Evolutionary conservation across 129 eudicot genomes (phyloP).

Genomic region (Centella asiatica): DNA sequence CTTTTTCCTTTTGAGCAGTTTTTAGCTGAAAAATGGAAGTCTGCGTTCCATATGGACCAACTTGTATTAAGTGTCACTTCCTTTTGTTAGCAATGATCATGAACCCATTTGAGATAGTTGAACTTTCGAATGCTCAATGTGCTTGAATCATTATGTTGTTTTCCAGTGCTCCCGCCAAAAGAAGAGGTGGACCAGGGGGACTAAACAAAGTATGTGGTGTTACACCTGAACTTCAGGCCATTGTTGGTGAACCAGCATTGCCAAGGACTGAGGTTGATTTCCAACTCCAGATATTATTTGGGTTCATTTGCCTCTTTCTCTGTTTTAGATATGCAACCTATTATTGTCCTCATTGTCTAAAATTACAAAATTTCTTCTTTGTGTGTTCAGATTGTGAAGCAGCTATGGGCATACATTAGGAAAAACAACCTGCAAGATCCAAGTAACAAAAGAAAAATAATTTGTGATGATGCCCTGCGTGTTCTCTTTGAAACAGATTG

Average conservation of each 20-base stretch:
- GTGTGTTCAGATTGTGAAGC: conserved; percentile 73
- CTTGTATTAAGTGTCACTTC: not conserved
- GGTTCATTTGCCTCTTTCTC: not conserved
- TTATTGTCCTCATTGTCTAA: not conserved
- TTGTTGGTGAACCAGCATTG: conserved; percentile 73
- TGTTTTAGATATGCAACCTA: not conserved
- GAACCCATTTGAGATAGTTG: not conserved
- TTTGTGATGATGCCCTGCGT: conserved; percentile 85
- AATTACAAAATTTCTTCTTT: conserved; percentile 5
- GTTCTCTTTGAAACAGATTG: conserved; percentile 75
- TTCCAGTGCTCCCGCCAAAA: conserved; percentile 55
- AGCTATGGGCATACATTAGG: conserved; percentile 90
- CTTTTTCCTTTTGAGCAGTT: not conserved
- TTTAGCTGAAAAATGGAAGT: not conserved
- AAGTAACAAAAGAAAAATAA: conserved; percentile 83
- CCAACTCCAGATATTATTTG: not conserved
- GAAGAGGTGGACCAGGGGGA: conserved; percentile 96
- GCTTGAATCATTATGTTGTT: not conserved
- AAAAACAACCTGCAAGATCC: conserved; percentile 95
- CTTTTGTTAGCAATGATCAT: not conserved
- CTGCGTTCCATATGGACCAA: not conserved
- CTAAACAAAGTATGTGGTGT: conserved; percentile 81
- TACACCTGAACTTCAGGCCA: conserved; percentile 74
- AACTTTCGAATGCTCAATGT: not conserved
- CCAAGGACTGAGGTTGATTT: conserved; percentile 77